Base-by-base conservation (phyloP, 768 basidiomycete species). In the Dendrothele bispora region DNA sequence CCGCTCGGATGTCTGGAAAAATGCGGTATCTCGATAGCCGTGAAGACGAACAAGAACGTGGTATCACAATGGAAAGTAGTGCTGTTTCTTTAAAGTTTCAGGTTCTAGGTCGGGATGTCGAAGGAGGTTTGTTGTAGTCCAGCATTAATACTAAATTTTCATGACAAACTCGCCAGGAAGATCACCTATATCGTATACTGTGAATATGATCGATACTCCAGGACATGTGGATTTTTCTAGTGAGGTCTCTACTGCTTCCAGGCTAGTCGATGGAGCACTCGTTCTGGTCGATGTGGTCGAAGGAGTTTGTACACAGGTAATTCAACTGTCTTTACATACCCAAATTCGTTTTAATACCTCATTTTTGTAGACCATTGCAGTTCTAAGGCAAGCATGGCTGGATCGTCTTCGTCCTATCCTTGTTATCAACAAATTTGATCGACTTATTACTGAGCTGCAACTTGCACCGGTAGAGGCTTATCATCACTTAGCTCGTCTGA, bases 141-240 rank as follows among this genome's bases (percentile, higher is more conserved):
- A 12, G 30, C n/a, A n/a, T n/a, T n/a, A n/a, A 32, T 45, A 29
- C 29, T 40, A 51, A 38, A 38, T 50, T 56, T 54, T 36, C 27
- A 44, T 69, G 61, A 76, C 69, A 56, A 56, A 66, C 63, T 53
- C 55, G 59, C 57, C 60, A 88, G 88, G 65, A 63, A 75, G 65
- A 65, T 67, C 68, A 43, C 72, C 79, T 22, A 86, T 75, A 61
- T 87, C 84, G 20, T 97, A 89, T 68, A 75, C 88, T 38, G 80
- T 98, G 45, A 98, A 97, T 62, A 86, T 98, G 78, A 95, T 99
- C 53, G 97, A 99, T 66, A 98, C 97, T 0, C 97, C 97, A 14
- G 97, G 97, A 3, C 97, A 99, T 69, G 95, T 99, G 20, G 97
- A 98, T 66, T 99, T 99, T 57, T 95, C 94, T 0, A 93, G 87